phyloP scores from a whole-genome alignment of 2,329 filamentous ascomycete genomes.

The Clonostachys byssicola region DNA sequence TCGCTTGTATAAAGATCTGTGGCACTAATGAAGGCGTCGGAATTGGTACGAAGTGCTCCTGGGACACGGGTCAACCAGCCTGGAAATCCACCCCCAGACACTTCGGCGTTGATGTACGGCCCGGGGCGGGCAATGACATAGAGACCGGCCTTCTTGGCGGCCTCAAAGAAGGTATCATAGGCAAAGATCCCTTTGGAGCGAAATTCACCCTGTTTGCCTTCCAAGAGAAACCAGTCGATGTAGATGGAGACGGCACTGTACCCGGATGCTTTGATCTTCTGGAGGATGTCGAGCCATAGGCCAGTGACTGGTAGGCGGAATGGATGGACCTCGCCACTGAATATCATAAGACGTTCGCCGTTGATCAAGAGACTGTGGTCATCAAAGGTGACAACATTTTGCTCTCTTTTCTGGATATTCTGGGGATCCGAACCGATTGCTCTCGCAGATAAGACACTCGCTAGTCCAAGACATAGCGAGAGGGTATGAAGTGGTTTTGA shows the following conservation, averaged over 20 bases:
- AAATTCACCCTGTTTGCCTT: conserved; percentile 69
- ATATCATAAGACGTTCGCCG: conserved; percentile 67
- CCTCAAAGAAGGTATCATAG: conserved; percentile 71
- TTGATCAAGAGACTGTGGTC: conserved; percentile 65
- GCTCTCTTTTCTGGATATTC: neutral
- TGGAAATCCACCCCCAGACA: conserved; percentile 72
- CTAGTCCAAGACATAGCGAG: conserved; percentile 3
- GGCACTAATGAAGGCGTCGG: conserved; percentile 57
- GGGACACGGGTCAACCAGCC: conserved; percentile 73
- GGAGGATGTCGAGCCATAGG: conserved; percentile 66
- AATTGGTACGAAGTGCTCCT: conserved; percentile 58
- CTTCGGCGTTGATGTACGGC: conserved; percentile 77
- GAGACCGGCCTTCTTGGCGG: conserved; percentile 67
- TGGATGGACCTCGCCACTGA: conserved; percentile 71
- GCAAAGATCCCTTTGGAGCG: conserved; percentile 68
- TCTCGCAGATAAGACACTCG: neutral
- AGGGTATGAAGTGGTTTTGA: conserved; percentile 4
- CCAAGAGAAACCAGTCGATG: conserved; percentile 72
- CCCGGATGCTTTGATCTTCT: conserved; percentile 78
- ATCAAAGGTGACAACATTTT: conserved; percentile 61
- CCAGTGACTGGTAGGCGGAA: conserved; percentile 45
- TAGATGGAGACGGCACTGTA: conserved; percentile 81
- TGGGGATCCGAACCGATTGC: neutral
- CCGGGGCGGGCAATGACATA: conserved; percentile 71
- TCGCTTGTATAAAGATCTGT: conserved; percentile 64